These are phyloP conservation scores for Vanrija humicola DNA, from an alignment of 1,284 basidiomycete species.

Conservation along the genomic window DNA sequence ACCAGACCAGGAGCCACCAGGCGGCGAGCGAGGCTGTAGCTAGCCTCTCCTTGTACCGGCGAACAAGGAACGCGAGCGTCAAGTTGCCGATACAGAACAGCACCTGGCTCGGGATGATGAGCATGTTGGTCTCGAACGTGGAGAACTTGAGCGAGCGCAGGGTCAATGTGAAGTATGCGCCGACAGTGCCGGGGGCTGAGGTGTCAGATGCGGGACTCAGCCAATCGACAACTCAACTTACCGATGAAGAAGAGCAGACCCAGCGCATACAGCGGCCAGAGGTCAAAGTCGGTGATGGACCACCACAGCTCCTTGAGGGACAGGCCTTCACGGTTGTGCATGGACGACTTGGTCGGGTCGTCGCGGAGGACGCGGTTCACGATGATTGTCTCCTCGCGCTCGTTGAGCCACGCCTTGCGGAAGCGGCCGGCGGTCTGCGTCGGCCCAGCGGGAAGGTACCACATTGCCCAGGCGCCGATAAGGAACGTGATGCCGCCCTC, in stretches of 20 bases:
- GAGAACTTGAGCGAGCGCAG: conserved; percentile 28
- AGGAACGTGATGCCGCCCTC: conserved; percentile 37
- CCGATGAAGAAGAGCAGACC: conserved; percentile 14
- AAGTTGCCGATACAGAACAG: conserved; percentile 39
- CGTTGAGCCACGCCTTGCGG: conserved; percentile 48
- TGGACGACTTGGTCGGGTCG: conserved; percentile 44
- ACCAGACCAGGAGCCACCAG: conserved; percentile 31
- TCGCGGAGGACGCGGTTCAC: conserved; percentile 51
- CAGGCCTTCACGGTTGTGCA: conserved; percentile 51
- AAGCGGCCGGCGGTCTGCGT: conserved; percentile 3
- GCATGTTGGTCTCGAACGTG: conserved; percentile 43
- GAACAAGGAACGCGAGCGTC: conserved; percentile 23
- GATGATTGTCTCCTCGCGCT: conserved; percentile 49
- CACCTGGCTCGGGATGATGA: conserved; percentile 34
- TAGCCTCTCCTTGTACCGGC: conserved; percentile 28
- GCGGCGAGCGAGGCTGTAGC: conserved; percentile 14
- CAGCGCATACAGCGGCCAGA: conserved; percentile 48
- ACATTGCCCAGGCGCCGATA: conserved; percentile 36
- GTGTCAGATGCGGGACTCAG: conserved; percentile 21
- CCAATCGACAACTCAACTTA: neutral
- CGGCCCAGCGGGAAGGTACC: conserved; percentile 33
- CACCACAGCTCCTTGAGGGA: conserved; percentile 21
- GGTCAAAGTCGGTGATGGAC: conserved; percentile 43
- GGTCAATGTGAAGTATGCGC: conserved; percentile 25
- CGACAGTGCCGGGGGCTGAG: conserved; percentile 23